A percentile compares a stretch with the other conserved stretches of the same genome.
Evolutionary conservation across 169 alveolate genomes (phyloP).

Genomic region (Plasmodium berghei): DNA sequence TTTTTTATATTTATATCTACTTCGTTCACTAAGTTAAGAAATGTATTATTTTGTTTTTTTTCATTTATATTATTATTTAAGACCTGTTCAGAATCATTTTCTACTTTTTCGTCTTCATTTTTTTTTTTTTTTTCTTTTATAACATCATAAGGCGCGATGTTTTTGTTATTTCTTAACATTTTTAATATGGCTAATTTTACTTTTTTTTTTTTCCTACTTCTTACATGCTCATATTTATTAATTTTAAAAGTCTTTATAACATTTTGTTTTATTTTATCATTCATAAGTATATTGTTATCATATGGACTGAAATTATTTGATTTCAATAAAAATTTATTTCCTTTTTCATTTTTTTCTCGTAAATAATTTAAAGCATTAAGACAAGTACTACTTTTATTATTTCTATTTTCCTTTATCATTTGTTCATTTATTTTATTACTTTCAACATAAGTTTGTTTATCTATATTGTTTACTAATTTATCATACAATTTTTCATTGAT

Average conservation of each 20-base stretch:
- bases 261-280: constrained; percentile 51
- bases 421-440: neutral
- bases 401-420: neutral
- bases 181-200: constrained; percentile 36
- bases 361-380: constrained; percentile 32
- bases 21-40: neutral
- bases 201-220: constrained; percentile 59
- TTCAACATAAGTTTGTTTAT: neutral
- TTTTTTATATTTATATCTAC: neutral
- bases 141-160: constrained; percentile 40
- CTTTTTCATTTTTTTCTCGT: constrained; percentile 23
- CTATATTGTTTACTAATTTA: neutral
- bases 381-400: neutral
- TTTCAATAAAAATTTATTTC: constrained; percentile 7
- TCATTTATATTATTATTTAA: too few relatives aligned
- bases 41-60: neutral
- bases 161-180: constrained; percentile 35
- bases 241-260: constrained; percentile 34
- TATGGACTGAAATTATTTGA: constrained; percentile 28
- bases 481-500: constrained; percentile 1
- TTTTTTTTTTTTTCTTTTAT: constrained; percentile 27
- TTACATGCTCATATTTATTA: constrained; percentile 57
- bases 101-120: neutral
- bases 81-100: neutral
- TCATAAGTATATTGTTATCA: constrained; percentile 72